Percentiles rank a stretch among this genome's conserved stretches.
phyloP scores from a whole-genome alignment of 1,139 yeast genomes.

The Blastobotrys persicus region DNA sequence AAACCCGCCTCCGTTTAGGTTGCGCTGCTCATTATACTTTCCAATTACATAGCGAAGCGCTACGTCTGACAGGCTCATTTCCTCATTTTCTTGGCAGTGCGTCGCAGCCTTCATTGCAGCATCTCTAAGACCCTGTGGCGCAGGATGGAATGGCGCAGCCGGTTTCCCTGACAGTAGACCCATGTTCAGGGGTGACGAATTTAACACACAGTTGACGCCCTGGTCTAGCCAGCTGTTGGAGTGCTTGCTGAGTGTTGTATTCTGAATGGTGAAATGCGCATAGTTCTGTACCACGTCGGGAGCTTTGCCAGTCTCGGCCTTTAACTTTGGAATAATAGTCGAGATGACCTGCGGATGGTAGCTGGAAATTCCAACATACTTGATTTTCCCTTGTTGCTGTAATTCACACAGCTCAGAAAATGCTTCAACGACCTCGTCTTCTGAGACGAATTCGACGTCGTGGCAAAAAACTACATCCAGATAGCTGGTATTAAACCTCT shows the following conservation, averaged over 20 bases:
- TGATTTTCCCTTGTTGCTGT: slow-evolving; percentile 60
- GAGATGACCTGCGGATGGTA: slow-evolving; percentile 68
- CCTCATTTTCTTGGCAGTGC: slow-evolving; percentile 10
- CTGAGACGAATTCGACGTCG: slow-evolving; percentile 76
- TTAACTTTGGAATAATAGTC: slow-evolving; percentile 46
- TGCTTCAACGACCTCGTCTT: slow-evolving; percentile 57
- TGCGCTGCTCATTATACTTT: slow-evolving; percentile 16
- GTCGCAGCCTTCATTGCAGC: slow-evolving; percentile 18
- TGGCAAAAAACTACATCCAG: slow-evolving; percentile 80
- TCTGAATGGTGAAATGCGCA: slow-evolving; percentile 79
- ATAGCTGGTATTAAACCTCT: slow-evolving; percentile 61
- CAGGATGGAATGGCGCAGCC: slow-evolving; percentile 81
- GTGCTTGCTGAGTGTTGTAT: slow-evolving; percentile 51
- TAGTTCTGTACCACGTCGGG: slow-evolving; percentile 76
- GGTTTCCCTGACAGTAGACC: slow-evolving; percentile 65
- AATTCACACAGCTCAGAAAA: slow-evolving; percentile 54
- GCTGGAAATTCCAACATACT: slow-evolving; percentile 76
- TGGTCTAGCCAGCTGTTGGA: slow-evolving; percentile 50
- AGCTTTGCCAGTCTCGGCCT: slow-evolving; percentile 42
- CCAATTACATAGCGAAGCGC: slow-evolving; percentile 19
- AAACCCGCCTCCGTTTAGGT: slow-evolving; percentile 22
- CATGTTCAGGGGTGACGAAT: slow-evolving; percentile 86
- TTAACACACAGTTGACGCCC: slow-evolving; percentile 56
- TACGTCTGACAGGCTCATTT: slow-evolving; percentile 18
- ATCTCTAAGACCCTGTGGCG: slow-evolving; percentile 44